A percentile compares a stretch with the other conserved stretches of the same genome.
Evolutionary conservation across 768 basidiomycete genomes (phyloP).

Genomic region (Podaxis sp.): DNA sequence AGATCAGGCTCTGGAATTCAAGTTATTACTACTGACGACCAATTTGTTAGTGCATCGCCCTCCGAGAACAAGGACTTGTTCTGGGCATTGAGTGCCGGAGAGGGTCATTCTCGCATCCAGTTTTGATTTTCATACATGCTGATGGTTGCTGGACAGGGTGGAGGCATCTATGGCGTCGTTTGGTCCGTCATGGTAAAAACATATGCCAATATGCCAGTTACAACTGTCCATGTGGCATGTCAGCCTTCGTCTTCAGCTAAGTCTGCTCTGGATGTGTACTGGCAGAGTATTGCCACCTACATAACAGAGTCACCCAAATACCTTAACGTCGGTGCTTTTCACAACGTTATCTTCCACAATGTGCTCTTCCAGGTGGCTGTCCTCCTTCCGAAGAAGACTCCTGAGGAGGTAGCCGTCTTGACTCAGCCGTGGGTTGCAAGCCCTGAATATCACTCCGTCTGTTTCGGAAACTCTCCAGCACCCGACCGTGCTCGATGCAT

Average conservation of each 20-base stretch:
- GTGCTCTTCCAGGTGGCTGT: slow-evolving; percentile 12
- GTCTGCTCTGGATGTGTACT: slow-evolving; percentile 8
- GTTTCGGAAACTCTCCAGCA: slow-evolving; percentile 7
- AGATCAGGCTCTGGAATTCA: slow-evolving; percentile 30
- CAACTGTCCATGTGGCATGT: slow-evolving; percentile 11
- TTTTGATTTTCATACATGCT: background rate
- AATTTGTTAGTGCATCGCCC: slow-evolving; percentile 29
- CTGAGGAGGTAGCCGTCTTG: background rate
- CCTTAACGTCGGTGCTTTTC: slow-evolving; percentile 12
- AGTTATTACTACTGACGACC: slow-evolving; percentile 38
- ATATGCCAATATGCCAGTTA: slow-evolving; percentile 13
- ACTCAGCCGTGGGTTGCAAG: background rate
- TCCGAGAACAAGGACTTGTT: slow-evolving; percentile 38
- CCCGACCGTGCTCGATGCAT: slow-evolving; percentile 11
- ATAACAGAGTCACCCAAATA: slow-evolving; percentile 12
- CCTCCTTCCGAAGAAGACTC: slow-evolving; percentile 13
- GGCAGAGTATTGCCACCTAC: slow-evolving; percentile 13
- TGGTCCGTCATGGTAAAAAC: slow-evolving; percentile 16
- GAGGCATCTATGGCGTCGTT: slow-evolving; percentile 9
- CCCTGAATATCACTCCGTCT: background rate
- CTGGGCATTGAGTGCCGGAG: slow-evolving; percentile 40
- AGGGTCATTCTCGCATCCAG: slow-evolving; percentile 8
- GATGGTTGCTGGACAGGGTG: background rate
- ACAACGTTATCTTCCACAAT: slow-evolving; percentile 12
- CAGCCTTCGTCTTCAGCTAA: slow-evolving; percentile 3